Evolutionary conservation across 148 eudicot genomes (phyloP).

Genomic region (Persicaria tinctoria): DNA sequence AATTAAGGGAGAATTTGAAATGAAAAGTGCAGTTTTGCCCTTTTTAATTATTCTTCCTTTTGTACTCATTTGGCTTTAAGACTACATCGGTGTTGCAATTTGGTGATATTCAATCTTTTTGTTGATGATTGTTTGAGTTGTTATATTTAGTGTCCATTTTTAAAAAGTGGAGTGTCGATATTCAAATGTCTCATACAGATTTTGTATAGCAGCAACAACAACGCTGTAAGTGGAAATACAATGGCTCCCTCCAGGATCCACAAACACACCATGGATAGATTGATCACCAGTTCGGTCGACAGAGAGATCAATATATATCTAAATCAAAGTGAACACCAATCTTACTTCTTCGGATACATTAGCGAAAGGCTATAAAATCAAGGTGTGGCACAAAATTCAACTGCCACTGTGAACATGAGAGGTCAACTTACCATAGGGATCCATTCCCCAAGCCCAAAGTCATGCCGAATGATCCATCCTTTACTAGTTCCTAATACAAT

Average conservation of each 20-base stretch:
- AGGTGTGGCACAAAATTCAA: background rate
- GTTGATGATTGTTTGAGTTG: too few species aligned
- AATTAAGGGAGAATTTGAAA: too few species aligned
- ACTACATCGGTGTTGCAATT: too few species aligned
- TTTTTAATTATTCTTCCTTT: too few species aligned
- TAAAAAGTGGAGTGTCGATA: too few species aligned
- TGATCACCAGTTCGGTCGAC: constrained; percentile 85
- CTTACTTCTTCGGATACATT: background rate
- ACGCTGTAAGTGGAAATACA: constrained; percentile 37
- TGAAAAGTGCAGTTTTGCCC: too few species aligned
- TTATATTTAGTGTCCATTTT: too few species aligned
- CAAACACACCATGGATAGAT: constrained; percentile 83
- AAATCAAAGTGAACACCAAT: constrained; percentile 10
- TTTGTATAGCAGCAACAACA: too few species aligned
- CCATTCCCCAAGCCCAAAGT: constrained; percentile 80
- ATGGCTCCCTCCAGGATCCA: constrained; percentile 96
- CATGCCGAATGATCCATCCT: constrained; percentile 87
- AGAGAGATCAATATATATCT: constrained; percentile 94
- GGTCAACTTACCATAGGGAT: constrained; percentile 53
- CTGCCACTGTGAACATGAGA: background rate
- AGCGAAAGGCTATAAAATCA: background rate
- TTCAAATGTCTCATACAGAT: too few species aligned
- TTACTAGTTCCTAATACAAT: constrained; percentile 80
- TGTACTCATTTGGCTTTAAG: too few species aligned
- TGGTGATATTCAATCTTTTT: too few species aligned